phyloP scores from a whole-genome alignment of 352 stramenopile genomes.

The Phytophthora europaea region DNA sequence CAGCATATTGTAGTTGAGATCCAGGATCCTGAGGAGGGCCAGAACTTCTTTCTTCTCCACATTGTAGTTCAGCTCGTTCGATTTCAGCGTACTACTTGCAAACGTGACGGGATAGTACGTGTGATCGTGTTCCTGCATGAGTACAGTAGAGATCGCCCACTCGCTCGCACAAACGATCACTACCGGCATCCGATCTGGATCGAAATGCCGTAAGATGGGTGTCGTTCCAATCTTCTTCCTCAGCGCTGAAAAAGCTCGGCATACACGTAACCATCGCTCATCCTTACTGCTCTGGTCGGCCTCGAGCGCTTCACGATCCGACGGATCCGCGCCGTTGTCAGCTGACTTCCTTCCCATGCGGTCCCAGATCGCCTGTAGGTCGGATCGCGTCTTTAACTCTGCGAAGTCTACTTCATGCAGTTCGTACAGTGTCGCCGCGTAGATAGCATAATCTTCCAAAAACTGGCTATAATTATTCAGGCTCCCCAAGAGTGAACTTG shows the following conservation, averaged over 20 bases:
- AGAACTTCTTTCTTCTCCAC: conserved; percentile 12
- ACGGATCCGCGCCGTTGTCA: too few relatives aligned
- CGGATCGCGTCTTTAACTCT: too few relatives aligned
- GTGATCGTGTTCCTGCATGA: conserved; percentile 22
- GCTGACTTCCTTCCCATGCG: too few relatives aligned
- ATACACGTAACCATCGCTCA: background rate
- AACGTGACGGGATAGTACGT: conserved; percentile 16
- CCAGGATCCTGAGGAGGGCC: conserved; percentile 3
- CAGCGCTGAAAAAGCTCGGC: background rate
- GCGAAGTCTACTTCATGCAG: too few relatives aligned
- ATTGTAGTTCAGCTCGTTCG: conserved; percentile 16
- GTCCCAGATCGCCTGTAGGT: too few relatives aligned
- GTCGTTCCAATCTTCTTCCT: conserved; percentile 15
- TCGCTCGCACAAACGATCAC: conserved; percentile 26
- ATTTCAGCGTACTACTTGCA: conserved; percentile 15
- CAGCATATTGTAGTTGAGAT: conserved; percentile 14
- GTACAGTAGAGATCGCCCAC: conserved; percentile 9
- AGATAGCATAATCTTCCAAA: too few relatives aligned
- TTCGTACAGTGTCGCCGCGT: too few relatives aligned
- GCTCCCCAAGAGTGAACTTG: too few relatives aligned
- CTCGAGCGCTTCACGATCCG: too few relatives aligned
- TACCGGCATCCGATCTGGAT: background rate
- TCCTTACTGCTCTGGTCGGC: background rate
- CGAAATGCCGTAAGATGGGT: conserved; percentile 17
- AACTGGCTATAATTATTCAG: too few relatives aligned